Conservation (phyloP, 371 early-diverging fungal species). For the Chytridium lagenaria region DNA sequence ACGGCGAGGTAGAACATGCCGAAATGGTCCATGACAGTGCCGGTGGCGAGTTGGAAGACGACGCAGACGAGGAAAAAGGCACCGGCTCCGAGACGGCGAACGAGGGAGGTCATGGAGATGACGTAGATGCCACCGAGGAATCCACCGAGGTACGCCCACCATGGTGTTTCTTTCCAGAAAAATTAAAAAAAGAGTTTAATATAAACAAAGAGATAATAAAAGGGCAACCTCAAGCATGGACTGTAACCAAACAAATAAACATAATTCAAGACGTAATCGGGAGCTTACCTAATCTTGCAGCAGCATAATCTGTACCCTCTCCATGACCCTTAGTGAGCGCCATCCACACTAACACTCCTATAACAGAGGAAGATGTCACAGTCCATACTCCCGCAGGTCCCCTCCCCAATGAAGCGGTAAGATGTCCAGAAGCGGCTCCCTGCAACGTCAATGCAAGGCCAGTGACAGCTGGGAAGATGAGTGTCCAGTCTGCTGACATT, state of each 20-base stretch:
- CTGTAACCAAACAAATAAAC: not conserved
- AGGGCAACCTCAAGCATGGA: no score
- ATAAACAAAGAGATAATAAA: not conserved
- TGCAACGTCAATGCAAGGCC: not conserved
- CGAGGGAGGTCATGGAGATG: slow-evolving; percentile 5
- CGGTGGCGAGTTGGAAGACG: slow-evolving; percentile 4
- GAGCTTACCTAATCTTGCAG: not conserved
- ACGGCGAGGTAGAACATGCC: not conserved
- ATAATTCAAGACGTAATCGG: not conserved
- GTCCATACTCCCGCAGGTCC: slow-evolving; percentile 1
- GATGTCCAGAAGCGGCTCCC: not conserved
- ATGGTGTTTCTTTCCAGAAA: not conserved
- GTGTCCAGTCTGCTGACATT: slow-evolving; percentile 3
- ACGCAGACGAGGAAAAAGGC: not conserved
- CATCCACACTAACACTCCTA: not conserved
- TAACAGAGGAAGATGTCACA: not conserved
- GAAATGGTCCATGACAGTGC: not conserved
- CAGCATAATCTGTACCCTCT: not conserved
- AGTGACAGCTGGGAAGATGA: not conserved
- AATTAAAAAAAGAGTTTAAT: not conserved
- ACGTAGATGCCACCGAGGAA: not conserved
- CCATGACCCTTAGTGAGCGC: not conserved
- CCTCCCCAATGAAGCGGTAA: not conserved
- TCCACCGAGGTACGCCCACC: slow-evolving; percentile 9
- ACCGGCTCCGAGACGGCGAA: not conserved